Evolutionary conservation across 177 flowering plant species (phyloP), one percentile per base, ranked within the genome.

Genomic region (Telopea speciosissima): DNA sequence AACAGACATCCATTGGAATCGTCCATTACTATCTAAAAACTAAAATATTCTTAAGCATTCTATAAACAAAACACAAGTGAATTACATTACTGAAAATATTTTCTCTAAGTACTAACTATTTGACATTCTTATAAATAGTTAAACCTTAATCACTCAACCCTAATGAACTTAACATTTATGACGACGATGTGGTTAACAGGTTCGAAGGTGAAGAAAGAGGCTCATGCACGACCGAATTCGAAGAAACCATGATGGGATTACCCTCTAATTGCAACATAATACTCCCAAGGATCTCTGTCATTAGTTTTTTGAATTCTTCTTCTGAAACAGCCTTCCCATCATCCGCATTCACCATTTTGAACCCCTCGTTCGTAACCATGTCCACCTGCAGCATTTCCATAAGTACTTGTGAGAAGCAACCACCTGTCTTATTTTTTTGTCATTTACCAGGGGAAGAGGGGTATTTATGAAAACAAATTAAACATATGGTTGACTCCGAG

Each of bases 261-360:
- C 92, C 96, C 70, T 92, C 92, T 70, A 95, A 72, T 63, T 90
- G 96, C 78, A 90, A 70, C 97, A 95, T 92, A 28, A 95, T 76
- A 52, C 90, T 83, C 66, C 87, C 96, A 24, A 95, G 75, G 11
- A 90, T 81, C 70, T 89, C 93, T 1, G 78, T 65, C 78, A 88
- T 33, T 6, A 90, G 19, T 79, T 89, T 87, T 85, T 90, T 95
- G 83, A 95, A 92, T 77, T 90, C 97, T 0, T 89, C 96, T 68
- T 87, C 92, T 63, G 76, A 82, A 28, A 87, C 89, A 9, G 70
- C 14, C 76, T 87, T 86, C 25, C 90, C 91, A 66, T 90, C 96
- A 56, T 85, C 91, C 0, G 85, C 89, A 14, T 81, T 71, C 61
- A 87, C 65, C 88, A 86, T 85, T 77, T 86, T 83, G 17, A 86